A percentile compares a stretch with the other conserved stretches of the same genome.
Conservation (phyloP, 768 basidiomycete genomes). For the Phlebiopsis flavidoalba region DNA sequence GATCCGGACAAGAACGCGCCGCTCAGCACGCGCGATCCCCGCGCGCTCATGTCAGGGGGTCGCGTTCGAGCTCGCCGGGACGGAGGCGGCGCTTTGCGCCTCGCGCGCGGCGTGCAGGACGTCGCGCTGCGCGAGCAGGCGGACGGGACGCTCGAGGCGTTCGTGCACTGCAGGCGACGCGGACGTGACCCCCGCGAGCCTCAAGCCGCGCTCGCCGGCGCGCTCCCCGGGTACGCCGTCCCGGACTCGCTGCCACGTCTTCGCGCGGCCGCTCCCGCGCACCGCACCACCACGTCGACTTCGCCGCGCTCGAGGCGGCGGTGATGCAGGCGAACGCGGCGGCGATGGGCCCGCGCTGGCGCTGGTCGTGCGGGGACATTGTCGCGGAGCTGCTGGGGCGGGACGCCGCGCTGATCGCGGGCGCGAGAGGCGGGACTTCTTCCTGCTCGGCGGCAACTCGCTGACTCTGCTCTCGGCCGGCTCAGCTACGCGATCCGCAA, state of each 20-base stretch:
- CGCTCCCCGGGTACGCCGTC: constrained; percentile 36
- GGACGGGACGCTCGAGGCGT: constrained; percentile 33
- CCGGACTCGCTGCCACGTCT: constrained; percentile 32
- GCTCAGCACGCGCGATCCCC: constrained; percentile 34
- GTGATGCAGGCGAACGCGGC: constrained; percentile 15
- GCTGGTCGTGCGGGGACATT: constrained; percentile 15
- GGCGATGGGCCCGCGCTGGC: constrained; percentile 12
- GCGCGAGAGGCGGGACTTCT: constrained; percentile 38
- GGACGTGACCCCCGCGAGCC: constrained; percentile 14
- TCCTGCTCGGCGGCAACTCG: constrained; percentile 39
- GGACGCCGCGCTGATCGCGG: constrained; percentile 17
- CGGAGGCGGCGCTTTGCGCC: constrained; percentile 26
- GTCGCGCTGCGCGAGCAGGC: constrained; percentile 28
- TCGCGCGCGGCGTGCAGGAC: constrained; percentile 28
- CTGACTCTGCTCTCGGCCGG: constrained; percentile 7
- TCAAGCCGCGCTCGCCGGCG: constrained; percentile 5
- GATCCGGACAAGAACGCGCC: constrained; percentile 28
- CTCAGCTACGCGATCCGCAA: constrained; percentile 14
- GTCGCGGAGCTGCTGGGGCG: constrained; percentile 17
- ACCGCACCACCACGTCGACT: constrained; percentile 20
- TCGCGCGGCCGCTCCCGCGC: constrained; percentile 23
- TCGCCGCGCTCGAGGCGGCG: constrained; percentile 29
- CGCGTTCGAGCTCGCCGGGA: constrained; percentile 21
- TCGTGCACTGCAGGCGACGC: constrained; percentile 29
- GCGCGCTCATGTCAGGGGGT: constrained; percentile 35